Evolutionary conservation across 2,329 filamentous ascomycete species (phyloP).

Genomic region (Ceratocystiopsis sp.): DNA sequence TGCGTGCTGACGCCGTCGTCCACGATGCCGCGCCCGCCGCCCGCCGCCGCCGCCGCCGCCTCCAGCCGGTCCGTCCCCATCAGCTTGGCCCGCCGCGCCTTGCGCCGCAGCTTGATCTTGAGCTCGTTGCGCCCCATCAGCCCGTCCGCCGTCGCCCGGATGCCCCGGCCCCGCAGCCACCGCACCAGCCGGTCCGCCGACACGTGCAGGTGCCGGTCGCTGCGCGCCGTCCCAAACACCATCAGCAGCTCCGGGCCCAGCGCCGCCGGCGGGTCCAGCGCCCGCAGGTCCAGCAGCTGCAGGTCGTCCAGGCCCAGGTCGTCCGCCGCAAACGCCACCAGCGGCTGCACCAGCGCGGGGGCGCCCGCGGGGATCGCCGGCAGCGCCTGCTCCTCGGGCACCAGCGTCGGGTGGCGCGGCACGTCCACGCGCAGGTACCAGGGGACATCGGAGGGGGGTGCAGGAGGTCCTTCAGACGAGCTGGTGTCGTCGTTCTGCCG

Average conservation of each 20-base stretch:
- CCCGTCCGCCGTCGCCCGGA: conserved; percentile 70
- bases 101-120: conserved; percentile 68
- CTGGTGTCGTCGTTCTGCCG: no score
- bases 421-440: conserved; percentile 78
- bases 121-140: conserved; percentile 79
- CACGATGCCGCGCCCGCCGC: conserved; percentile 24
- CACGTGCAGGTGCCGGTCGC: conserved; percentile 83
- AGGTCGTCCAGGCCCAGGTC: conserved; percentile 78
- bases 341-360: conserved; percentile 51
- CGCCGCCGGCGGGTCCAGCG: conserved; percentile 70
- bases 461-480: background rate
- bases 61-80: conserved; percentile 54
- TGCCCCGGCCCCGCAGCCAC: conserved; percentile 60
- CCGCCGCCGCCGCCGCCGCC: background rate
- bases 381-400: conserved; percentile 27
- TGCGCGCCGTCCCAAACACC: conserved; percentile 80
- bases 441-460: conserved; percentile 10
- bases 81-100: conserved; percentile 66
- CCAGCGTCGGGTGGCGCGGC: conserved; percentile 30
- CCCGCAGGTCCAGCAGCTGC: conserved; percentile 63
- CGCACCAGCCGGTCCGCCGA: conserved; percentile 78
- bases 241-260: conserved; percentile 81
- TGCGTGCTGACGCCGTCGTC: conserved; percentile 85
- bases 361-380: conserved; percentile 46
- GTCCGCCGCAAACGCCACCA: conserved; percentile 65